Base-by-base conservation (phyloP, 176 grass and related monocot species). In the Olyra latifolia region DNA sequence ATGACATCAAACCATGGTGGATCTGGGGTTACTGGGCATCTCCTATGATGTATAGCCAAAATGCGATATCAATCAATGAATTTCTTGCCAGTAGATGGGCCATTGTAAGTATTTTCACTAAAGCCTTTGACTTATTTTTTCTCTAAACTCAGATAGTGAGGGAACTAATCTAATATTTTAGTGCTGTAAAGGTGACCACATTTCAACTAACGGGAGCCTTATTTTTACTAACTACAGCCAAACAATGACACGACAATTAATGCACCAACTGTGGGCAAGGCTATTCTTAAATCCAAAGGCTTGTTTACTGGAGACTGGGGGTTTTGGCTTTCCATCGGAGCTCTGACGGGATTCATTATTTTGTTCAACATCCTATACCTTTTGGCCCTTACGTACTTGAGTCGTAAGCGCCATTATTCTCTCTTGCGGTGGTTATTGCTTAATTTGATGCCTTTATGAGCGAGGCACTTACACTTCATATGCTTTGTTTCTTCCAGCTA, bases 11-110 rank as follows among this genome's bases (percentile, higher is more conserved):
- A 63, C 86, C 92, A 72, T 98, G 95, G 95, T 98, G 95, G 95
- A 94, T 92, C 66, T 97, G 95, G 95, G 89, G 77, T 44, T 97
- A 86, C 65, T 97, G 95, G 95, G 75, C 77, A 82, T 97, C 95
- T 84, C 95, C 95, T 41, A 67, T 97, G 77, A 92, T 92, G 91
- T 97, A 97, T 30, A 93, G 95, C 4, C 85, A 92, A 25, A 94
- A 97, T 71, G 91, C 95, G 3, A 81, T 97, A 88, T 85, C 90
- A 59, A 20, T 92, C 53, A 97, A 97, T 40, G 95, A 97, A 74
- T 97, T 97, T 72, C 95, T 98, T 85, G 77, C 85, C 52, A 89
- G 69, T 74, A 93, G 92, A 77, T 98, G 95, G 95, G 70, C 83
- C 1, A 74, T 46, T 54, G 95, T 94, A 93, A 82, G 84, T 80